Evolutionary conservation across 2,329 filamentous ascomycete genomes (phyloP).

Genomic region (Parafenestella ontariensis): DNA sequence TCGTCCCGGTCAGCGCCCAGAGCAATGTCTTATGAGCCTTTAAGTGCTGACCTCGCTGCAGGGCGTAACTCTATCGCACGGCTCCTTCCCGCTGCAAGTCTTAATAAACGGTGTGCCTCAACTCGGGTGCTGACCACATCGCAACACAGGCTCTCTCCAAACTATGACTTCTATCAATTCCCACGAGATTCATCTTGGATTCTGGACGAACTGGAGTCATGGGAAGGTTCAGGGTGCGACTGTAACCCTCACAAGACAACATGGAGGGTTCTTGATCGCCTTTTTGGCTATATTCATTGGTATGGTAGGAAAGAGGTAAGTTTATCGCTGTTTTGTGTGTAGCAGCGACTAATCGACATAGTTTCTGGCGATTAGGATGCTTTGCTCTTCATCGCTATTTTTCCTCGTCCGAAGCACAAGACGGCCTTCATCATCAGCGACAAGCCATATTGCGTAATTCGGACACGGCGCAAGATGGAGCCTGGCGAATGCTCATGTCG

Average conservation of each 20-base stretch:
- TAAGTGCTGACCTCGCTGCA: constrained; percentile 1
- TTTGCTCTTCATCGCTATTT: constrained; percentile 34
- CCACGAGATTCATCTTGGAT: constrained; percentile 6
- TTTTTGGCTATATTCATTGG: constrained; percentile 45
- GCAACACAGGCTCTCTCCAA: background rate
- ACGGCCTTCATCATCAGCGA: constrained; percentile 41
- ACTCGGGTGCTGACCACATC: background rate
- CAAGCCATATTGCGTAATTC: constrained; percentile 46
- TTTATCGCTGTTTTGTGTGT: constrained; percentile 8
- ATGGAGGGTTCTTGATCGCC: constrained; percentile 45
- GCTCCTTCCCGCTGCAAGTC: constrained; percentile 1
- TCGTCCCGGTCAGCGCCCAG: too few relatives aligned
- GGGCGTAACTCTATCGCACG: background rate
- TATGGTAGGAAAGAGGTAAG: constrained; percentile 18
- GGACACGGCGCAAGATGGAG: constrained; percentile 26
- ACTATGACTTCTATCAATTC: background rate
- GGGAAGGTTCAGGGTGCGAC: constrained; percentile 42
- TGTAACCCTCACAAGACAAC: constrained; percentile 35
- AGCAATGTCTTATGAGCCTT: background rate
- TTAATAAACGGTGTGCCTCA: background rate
- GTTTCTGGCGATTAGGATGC: constrained; percentile 40
- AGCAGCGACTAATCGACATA: constrained; percentile 18
- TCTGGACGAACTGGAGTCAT: constrained; percentile 22
- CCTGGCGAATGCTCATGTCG: constrained; percentile 22
- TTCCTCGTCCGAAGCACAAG: constrained; percentile 22